Evolutionary conservation across 371 early-diverging fungal species (phyloP).

Genomic region (Rhizopus sp.): DNA sequence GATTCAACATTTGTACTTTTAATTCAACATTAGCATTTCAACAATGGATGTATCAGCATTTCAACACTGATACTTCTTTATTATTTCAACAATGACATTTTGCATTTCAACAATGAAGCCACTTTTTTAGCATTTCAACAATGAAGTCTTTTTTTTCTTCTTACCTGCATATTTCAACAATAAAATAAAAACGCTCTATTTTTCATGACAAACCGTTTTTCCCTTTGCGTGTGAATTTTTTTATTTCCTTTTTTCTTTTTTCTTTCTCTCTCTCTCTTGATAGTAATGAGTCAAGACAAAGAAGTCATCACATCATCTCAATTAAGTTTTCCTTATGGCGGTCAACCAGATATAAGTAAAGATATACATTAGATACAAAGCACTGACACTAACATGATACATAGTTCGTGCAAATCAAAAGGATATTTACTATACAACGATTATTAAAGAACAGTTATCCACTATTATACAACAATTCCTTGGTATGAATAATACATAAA

Average conservation of each 20-base stretch:
- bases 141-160: neutral
- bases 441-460: slow-evolving; percentile 65
- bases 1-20: neutral
- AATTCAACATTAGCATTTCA: slow-evolving; percentile 10
- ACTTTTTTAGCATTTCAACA: neutral
- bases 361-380: neutral
- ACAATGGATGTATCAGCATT: neutral
- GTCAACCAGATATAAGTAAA: slow-evolving; percentile 81
- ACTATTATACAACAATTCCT: slow-evolving; percentile 65
- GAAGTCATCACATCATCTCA: slow-evolving; percentile 6
- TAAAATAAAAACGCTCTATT: neutral
- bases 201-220: too few species aligned
- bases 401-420: slow-evolving; percentile 88
- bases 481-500: slow-evolving; percentile 39
- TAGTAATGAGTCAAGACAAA: neutral
- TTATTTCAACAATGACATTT: slow-evolving; percentile 15
- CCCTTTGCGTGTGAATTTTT: too few species aligned
- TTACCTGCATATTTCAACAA: neutral
- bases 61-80: neutral
- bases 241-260: neutral
- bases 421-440: slow-evolving; percentile 75
- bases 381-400: neutral
- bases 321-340: slow-evolving; percentile 68
- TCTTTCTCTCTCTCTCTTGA: neutral
- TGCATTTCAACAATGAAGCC: neutral